Conservation (phyloP, 2,329 filamentous ascomycete genomes). For the Davidsoniella eucalypti region DNA sequence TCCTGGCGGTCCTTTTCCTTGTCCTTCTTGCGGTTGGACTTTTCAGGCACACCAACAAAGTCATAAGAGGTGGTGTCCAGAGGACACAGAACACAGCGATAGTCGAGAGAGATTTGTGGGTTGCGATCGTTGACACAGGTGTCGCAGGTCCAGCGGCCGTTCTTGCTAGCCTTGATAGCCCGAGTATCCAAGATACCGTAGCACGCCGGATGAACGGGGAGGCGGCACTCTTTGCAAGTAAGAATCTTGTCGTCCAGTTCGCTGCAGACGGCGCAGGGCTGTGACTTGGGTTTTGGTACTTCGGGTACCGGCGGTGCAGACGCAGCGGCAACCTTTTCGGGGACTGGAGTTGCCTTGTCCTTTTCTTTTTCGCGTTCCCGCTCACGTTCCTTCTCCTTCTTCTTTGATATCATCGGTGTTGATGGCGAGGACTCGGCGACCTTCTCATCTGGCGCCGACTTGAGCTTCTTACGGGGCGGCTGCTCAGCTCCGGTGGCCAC, state of each 20-base stretch:
- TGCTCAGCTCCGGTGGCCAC: constrained; percentile 21
- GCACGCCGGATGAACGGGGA: constrained; percentile 82
- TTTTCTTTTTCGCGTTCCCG: constrained; percentile 1
- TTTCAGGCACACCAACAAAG: constrained; percentile 57
- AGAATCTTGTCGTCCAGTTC: constrained; percentile 60
- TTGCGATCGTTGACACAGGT: constrained; percentile 91
- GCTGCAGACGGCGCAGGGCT: constrained; percentile 76
- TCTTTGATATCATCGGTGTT: constrained; percentile 21
- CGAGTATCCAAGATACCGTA: constrained; percentile 70
- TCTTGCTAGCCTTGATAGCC: constrained; percentile 21
- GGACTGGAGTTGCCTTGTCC: constrained; percentile 2
- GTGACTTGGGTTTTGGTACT: constrained; percentile 54
- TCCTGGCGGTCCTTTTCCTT: constrained; percentile 74
- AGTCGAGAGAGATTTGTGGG: constrained; percentile 81
- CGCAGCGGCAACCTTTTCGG: constrained; percentile 31
- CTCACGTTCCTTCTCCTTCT: constrained; percentile 2
- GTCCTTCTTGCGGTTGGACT: constrained; percentile 57
- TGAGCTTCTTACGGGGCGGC: constrained; percentile 45
- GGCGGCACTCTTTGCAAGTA: constrained; percentile 70
- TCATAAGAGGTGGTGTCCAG: constrained; percentile 68
- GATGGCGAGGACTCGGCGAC: constrained; percentile 27
- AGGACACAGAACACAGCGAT: constrained; percentile 85
- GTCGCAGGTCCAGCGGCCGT: constrained; percentile 83
- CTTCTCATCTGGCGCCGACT: constrained; percentile 31
- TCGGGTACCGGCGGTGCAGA: not conserved